Evolutionary conservation across 257 asterid species (phyloP), one percentile per base, ranked within the genome.

Genomic region (Jasminum sambac): DNA sequence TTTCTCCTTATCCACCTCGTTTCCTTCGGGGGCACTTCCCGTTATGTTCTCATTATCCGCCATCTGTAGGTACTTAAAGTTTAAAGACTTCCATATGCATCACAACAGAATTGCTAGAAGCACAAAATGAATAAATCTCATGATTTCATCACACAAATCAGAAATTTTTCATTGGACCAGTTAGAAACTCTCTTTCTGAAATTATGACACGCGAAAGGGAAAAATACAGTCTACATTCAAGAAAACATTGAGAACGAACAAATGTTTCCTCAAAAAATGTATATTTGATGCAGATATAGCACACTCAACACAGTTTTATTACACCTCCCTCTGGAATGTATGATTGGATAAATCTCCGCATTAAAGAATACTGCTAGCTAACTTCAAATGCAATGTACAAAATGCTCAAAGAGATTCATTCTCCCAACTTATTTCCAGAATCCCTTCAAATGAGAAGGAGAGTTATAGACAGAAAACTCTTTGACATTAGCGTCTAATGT

Each of bases 1-100:
- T 55, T 77, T 87, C 74, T 82, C 89, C 40, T 69, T 83, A 79
- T 82, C 83, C 11, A 86, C 86, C 96, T 90, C 97, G 76, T 83
- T 84, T 79, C 91, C 96, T 61, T 88, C 90, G 26, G 95, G 74
- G 68, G 74, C 80, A 67, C 77, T 71, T 68, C 80, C 90, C 73
- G 75, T 82, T 8, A 69, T 83, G 60, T 77, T 87, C 74, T 82
- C 89, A 44, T 69, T 83, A 79, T 82, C 83, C 11, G 87, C 86
- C 96, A 90, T 90, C 70, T 55, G 69, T 63, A 16, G n/a, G 25
- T 71, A 64, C 41, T 44, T 38, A 66, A 69, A 52, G 30, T 17
- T 41, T 57, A 38, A 61, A 72, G 24, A 72, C 62, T 44, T 64
- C 62, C 63, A 74, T 65, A 74, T 65, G 38, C 42, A 11, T 38